Evolutionary conservation across 441 rosid species (phyloP), one percentile per base, ranked within the genome.

Genomic region (Rhodomyrtus psidioides): DNA sequence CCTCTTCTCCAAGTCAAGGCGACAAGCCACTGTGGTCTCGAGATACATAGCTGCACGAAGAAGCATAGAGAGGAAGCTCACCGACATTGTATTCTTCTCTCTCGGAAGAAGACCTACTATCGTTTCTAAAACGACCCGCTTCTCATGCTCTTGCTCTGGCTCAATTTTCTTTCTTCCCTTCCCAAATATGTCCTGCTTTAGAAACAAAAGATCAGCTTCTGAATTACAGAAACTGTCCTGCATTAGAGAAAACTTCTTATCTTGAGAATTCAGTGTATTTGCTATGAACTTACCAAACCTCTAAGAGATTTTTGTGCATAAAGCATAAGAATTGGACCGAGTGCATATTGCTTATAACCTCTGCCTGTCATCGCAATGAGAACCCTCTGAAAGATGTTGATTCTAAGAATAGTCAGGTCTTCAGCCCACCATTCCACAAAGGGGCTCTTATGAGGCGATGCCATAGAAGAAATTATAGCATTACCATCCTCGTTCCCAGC

Each of bases 231-330:
- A 56, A 55, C 27, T 51, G 16, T 82, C 82, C 53, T 27, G 84
- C 74, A 54, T 53, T 13, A 55, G 82, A 83, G 81, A 56, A 87
- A 84, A 83, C 39, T 24, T 70, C 24, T 7, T 70, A 70, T 70
- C 79, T 70, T 70, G 49, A 39, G 79, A 70, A 44, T n/a, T 65
- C 19, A 60, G 23, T 42, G 49, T 24, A 62, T 59, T 84, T 70
- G 9, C 39, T 28, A 30, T 49, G 44, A 86, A 89, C 99, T 95
- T 91, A 97, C 99, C 98, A 97, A 92, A 79, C 98, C 98, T 91
- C 98, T 93, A 23, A 97, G 96, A 81, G 98, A 94, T 87, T 95
- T 97, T 89, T 96, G 98, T 9, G 98, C 98, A 83, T 95, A 97
- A 54, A 97, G 98, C 98, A 97, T 97, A 55, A 94, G 94, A 54